Percentiles rank a stretch among this genome's conserved stretches.
Evolutionary conservation across 2,329 filamentous ascomycete genomes (phyloP).

Genomic region (Diaporthe aspalathi): DNA sequence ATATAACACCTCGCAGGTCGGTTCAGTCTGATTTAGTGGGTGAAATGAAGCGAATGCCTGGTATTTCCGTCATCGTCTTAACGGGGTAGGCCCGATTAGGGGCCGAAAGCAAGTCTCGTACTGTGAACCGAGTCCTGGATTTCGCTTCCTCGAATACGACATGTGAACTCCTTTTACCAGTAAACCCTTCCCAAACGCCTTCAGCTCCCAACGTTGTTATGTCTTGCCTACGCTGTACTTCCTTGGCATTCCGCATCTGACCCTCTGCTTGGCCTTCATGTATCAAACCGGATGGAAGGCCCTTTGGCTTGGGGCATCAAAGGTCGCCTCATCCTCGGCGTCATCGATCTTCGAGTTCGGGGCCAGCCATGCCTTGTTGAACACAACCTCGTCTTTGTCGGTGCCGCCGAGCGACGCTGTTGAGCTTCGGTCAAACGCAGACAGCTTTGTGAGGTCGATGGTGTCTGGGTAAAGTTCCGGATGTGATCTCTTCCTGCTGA

Average conservation of each 20-base stretch:
- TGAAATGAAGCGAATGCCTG: neutral
- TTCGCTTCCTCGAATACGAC: neutral
- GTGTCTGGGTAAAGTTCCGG: constrained; percentile 9
- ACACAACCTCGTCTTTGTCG: neutral
- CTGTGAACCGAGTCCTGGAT: constrained; percentile 13
- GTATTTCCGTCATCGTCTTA: neutral
- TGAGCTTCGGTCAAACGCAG: neutral
- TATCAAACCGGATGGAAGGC: constrained; percentile 16
- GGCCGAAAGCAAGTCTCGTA: neutral
- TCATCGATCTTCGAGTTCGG: neutral
- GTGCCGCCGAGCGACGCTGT: constrained; percentile 6
- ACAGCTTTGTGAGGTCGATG: constrained; percentile 16
- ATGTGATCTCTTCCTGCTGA: constrained; percentile 8
- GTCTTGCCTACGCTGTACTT: neutral
- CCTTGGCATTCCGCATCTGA: too few species aligned
- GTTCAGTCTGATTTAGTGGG: neutral
- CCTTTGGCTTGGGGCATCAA: neutral
- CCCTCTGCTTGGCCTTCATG: neutral
- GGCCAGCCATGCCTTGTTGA: constrained; percentile 3
- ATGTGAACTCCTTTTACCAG: neutral
- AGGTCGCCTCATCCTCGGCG: neutral
- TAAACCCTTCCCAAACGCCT: neutral
- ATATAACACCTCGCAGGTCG: neutral
- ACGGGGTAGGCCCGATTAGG: neutral
- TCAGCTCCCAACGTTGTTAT: neutral